Evolutionary conservation across 768 basidiomycete genomes (phyloP), one percentile per base, ranked within the genome.

Genomic region (Boletellus emodensis): DNA sequence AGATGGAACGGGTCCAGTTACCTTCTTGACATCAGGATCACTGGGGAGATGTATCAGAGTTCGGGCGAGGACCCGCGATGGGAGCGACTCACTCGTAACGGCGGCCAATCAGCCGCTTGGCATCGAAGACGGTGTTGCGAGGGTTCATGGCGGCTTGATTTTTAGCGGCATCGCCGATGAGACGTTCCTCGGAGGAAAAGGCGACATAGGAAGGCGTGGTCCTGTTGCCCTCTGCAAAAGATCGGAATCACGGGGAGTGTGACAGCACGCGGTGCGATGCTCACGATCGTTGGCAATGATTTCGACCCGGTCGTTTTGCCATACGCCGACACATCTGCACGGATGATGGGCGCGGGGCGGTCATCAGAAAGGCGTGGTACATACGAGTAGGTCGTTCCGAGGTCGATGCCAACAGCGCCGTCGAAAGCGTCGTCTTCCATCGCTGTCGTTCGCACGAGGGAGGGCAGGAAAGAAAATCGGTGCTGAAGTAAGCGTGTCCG

Each of bases 61-160:
- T 40, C 14, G 9, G n/a, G 24, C 20, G 11, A 46, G 20, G 12
- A 7, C 28, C 24, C 10, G 36, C 13, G 35, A 13, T 6, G 38
- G 37, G 17, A 48, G 33, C 15, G 22, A 75, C 86, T 61, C 61
- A 90, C 91, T 97, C 94, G 69, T 86, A 98, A 63, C 94, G 85
- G 60, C 95, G 90, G 65, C 96, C 95, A 65, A 98, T 98, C 66
- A 98, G 84, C 73, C 95, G 94, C 77, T 98, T 97, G 54, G 95
- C 95, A 71, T 98, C 95, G 73, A 98, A 98, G 71, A 98, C 90
- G 61, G 96, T 99, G 82, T 97, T 97, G 66, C 79, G 80, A 57
- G 96, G 96, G 83, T 99, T 99, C 96, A 99, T 99, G 61, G 96
- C 96, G 53, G 90, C 91, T 80, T 98, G 94, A 72, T 96, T 96